Percentiles rank a stretch among this genome's conserved stretches.
Conservation (phyloP, 768 basidiomycete genomes). For the Lentinula guzmanii region DNA sequence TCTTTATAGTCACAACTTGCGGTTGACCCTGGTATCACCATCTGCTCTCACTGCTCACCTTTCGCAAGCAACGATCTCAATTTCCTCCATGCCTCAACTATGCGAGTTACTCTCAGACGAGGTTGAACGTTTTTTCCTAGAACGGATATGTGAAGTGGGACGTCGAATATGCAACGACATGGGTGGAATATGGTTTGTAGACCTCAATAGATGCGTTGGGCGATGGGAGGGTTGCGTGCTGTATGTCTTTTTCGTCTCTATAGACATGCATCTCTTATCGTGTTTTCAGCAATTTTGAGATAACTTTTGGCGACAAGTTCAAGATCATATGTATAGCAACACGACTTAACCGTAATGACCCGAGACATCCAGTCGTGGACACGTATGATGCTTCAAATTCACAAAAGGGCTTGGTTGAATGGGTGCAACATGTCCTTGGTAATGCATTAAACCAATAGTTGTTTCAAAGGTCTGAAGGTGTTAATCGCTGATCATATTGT, state of each 20-base stretch:
- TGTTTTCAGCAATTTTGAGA: constrained; percentile 52
- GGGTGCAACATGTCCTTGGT: constrained; percentile 46
- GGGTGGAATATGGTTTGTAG: constrained; percentile 77
- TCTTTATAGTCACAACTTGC: constrained; percentile 55
- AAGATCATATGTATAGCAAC: constrained; percentile 55
- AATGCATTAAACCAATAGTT: constrained; percentile 21
- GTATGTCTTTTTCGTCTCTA: constrained; percentile 36
- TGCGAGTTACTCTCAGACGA: constrained; percentile 73
- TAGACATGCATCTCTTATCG: not conserved
- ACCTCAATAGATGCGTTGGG: constrained; percentile 64
- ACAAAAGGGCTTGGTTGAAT: constrained; percentile 38
- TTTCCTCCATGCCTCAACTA: constrained; percentile 74
- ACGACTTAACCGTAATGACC: constrained; percentile 35
- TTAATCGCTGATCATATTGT: constrained; percentile 7
- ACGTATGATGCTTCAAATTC: constrained; percentile 32
- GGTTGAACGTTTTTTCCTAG: constrained; percentile 63
- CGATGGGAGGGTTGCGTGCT: constrained; percentile 76
- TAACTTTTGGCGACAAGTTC: constrained; percentile 46
- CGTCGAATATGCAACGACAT: constrained; percentile 41
- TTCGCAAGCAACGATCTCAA: constrained; percentile 68
- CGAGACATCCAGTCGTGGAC: constrained; percentile 32
- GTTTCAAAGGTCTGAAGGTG: not conserved
- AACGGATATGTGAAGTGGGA: constrained; percentile 65
- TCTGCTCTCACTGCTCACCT: constrained; percentile 74
- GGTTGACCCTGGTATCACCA: constrained; percentile 72